A percentile compares a stretch with the other conserved stretches of the same genome.
phyloP scores from a whole-genome alignment of 169 alveolate genomes.

The Eimeria falciformis region DNA sequence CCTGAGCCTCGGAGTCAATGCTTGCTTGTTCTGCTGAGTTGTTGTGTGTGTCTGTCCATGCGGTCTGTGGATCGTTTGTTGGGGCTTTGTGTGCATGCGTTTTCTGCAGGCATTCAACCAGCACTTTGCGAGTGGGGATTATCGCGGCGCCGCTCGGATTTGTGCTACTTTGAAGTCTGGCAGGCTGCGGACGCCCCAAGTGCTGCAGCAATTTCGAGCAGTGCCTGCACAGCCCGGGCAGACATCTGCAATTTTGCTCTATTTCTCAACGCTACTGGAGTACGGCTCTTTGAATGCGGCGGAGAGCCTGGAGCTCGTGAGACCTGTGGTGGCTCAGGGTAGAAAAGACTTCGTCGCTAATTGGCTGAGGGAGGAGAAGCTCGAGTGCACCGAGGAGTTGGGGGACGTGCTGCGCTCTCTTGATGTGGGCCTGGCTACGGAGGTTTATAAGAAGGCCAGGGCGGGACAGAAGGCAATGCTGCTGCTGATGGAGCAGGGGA shows the following conservation, averaged over 20 bases:
- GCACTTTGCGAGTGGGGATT: slow-evolving; percentile 82
- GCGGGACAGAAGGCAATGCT: slow-evolving; percentile 94
- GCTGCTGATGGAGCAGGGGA: slow-evolving; percentile 95
- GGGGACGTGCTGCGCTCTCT: slow-evolving; percentile 95
- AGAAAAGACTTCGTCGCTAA: slow-evolving; percentile 91
- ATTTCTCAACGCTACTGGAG: slow-evolving; percentile 97
- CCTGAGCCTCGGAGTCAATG: background rate
- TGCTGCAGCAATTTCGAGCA: slow-evolving; percentile 94
- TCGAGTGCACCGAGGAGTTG: slow-evolving; percentile 97
- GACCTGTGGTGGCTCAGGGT: slow-evolving; percentile 96
- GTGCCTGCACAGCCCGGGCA: slow-evolving; percentile 92
- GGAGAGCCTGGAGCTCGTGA: slow-evolving; percentile 97
- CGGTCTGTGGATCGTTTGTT: background rate
- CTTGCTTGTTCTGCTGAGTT: too few relatives aligned
- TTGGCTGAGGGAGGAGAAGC: slow-evolving; percentile 97
- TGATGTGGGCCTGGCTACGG: slow-evolving; percentile 95
- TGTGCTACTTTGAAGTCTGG: slow-evolving; percentile 96
- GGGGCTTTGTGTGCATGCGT: background rate
- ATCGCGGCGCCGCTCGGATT: slow-evolving; percentile 96
- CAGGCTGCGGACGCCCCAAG: slow-evolving; percentile 95
- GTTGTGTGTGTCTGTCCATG: too few relatives aligned
- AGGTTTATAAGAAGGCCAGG: slow-evolving; percentile 91
- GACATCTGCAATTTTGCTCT: slow-evolving; percentile 96
- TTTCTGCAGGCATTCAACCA: slow-evolving; percentile 80
- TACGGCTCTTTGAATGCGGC: slow-evolving; percentile 94